Evolutionary conservation across 1,139 yeast species (phyloP).

Genomic region (Ogataea hybrid): DNA sequence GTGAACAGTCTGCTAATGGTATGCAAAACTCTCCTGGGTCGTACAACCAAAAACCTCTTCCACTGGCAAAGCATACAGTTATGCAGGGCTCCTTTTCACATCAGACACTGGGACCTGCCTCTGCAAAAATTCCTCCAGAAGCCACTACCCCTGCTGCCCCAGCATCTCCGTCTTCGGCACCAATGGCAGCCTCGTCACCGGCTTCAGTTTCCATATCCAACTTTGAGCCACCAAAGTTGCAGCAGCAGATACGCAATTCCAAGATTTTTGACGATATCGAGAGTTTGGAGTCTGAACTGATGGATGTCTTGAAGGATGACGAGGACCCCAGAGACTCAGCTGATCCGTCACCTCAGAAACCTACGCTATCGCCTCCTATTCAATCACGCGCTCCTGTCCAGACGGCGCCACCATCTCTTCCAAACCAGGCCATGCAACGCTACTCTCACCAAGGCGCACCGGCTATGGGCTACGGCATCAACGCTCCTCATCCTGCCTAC

Average conservation of each 20-base stretch:
- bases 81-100: not conserved
- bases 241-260: slow-evolving; percentile 20
- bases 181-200: not conserved
- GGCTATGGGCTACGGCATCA: not conserved
- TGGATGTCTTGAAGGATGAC: slow-evolving; percentile 22
- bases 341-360: not conserved
- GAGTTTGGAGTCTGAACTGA: slow-evolving; percentile 26
- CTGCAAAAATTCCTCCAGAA: not conserved
- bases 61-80: not conserved
- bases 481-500: not conserved
- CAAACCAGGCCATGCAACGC: not conserved
- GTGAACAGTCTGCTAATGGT: not conserved
- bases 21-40: not conserved
- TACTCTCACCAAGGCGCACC: not conserved
- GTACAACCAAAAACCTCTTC: not conserved
- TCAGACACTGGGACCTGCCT: not conserved
- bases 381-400: not conserved
- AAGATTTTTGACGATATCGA: slow-evolving; percentile 27
- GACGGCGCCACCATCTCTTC: not conserved
- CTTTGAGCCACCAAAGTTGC: slow-evolving; percentile 6
- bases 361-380: not conserved
- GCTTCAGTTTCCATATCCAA: not conserved
- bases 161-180: not conserved
- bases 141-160: not conserved
- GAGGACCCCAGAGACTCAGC: not conserved